Conservation (phyloP, 2,329 filamentous ascomycete species). For the Dactylellina parvicollis region DNA sequence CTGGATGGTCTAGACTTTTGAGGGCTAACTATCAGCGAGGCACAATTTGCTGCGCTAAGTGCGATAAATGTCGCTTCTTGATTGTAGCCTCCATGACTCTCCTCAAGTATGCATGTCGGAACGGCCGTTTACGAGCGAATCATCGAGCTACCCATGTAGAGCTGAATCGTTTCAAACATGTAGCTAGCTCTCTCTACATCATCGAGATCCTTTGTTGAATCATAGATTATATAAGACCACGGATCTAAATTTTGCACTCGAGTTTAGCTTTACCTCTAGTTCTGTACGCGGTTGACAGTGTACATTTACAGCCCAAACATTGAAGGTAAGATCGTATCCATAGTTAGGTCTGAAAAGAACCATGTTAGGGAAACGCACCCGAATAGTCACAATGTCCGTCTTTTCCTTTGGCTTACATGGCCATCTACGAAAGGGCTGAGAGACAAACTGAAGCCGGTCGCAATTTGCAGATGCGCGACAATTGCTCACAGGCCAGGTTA, state of each 20-base stretch:
- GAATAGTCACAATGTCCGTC: not conserved
- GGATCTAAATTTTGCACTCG: too few species aligned
- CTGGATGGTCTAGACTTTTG: slow-evolving; percentile 31
- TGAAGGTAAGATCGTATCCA: too few species aligned
- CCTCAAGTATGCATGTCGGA: slow-evolving; percentile 36
- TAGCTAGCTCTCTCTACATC: too few species aligned
- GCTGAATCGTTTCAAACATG: slow-evolving; percentile 22
- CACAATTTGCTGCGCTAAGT: slow-evolving; percentile 38
- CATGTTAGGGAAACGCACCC: slow-evolving; percentile 15
- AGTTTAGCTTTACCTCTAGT: too few species aligned
- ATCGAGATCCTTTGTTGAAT: slow-evolving; percentile 2
- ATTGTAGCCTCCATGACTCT: slow-evolving; percentile 14
- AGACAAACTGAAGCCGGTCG: not conserved
- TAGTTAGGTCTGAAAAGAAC: not conserved
- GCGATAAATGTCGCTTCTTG: slow-evolving; percentile 46
- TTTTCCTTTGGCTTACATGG: not conserved
- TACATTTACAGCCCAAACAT: too few species aligned
- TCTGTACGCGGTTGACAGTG: too few species aligned
- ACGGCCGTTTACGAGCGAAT: slow-evolving; percentile 28
- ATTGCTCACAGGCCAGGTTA: not conserved
- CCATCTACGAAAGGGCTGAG: not conserved
- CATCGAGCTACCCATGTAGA: slow-evolving; percentile 26
- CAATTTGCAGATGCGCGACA: slow-evolving; percentile 4
- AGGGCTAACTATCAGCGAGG: not conserved
- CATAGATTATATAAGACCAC: too few species aligned